Conservation (phyloP, 306 rosid species). For the Arachis stenosperma region DNA sequence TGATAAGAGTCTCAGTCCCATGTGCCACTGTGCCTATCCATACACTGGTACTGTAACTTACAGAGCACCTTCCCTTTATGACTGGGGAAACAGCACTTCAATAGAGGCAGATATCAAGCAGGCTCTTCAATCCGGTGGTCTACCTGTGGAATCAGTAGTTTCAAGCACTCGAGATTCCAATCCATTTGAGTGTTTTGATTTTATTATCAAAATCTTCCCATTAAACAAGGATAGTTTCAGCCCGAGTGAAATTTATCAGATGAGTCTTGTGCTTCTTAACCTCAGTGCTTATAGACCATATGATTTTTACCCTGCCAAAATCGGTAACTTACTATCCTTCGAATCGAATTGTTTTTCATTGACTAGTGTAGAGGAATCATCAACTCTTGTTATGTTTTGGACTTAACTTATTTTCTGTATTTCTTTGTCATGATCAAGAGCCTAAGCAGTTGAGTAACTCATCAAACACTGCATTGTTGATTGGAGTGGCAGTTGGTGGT, state of each 20-base stretch:
- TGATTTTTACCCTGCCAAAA: slow-evolving; percentile 8
- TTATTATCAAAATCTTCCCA: slow-evolving; percentile 51
- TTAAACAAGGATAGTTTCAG: slow-evolving; percentile 43
- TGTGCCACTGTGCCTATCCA: slow-evolving; percentile 62
- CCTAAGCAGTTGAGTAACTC: slow-evolving; percentile 31
- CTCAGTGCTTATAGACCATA: slow-evolving; percentile 44
- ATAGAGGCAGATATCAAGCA: background rate
- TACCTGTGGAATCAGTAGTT: slow-evolving; percentile 53
- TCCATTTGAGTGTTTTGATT: slow-evolving; percentile 3
- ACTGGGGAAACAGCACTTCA: slow-evolving; percentile 9
- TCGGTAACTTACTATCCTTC: slow-evolving; percentile 26
- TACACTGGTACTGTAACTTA: slow-evolving; percentile 46
- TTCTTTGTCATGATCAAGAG: background rate
- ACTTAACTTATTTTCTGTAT: background rate
- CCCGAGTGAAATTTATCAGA: slow-evolving; percentile 4
- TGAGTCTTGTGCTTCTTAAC: slow-evolving; percentile 50
- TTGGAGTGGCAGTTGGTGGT: slow-evolving; percentile 61
- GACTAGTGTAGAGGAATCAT: background rate
- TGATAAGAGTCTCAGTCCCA: slow-evolving; percentile 49
- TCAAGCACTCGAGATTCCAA: background rate
- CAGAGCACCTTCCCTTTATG: slow-evolving; percentile 51
- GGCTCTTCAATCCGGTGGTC: background rate
- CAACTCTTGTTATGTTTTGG: background rate
- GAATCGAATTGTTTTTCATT: slow-evolving; percentile 9
- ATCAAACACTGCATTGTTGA: slow-evolving; percentile 28